phyloP scores from a whole-genome alignment of 2,329 filamentous ascomycete genomes.

The Talaromyces sp. region DNA sequence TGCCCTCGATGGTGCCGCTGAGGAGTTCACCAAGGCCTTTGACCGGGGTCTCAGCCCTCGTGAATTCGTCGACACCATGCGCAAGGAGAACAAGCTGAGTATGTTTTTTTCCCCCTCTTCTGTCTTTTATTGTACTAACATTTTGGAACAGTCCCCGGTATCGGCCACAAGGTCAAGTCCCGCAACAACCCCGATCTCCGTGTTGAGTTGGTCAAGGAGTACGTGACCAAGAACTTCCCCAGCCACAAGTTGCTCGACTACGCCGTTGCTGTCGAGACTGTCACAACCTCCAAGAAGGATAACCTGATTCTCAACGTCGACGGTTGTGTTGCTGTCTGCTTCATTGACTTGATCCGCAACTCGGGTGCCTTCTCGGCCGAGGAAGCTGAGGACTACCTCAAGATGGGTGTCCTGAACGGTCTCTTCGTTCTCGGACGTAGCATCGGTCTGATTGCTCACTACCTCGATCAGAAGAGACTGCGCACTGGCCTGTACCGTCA shows the following conservation, averaged over 20 bases:
- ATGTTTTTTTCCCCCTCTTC: constrained; percentile 29
- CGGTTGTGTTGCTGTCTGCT: constrained; percentile 96
- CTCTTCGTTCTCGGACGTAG: constrained; percentile 95
- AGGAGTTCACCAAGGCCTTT: constrained; percentile 97
- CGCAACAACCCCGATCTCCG: constrained; percentile 99
- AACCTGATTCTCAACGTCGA: constrained; percentile 99
- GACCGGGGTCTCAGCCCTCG: constrained; percentile 97
- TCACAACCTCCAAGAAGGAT: constrained; percentile 99
- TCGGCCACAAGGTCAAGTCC: constrained; percentile 98
- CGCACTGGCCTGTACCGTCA: constrained; percentile 97
- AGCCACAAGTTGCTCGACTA: constrained; percentile 98
- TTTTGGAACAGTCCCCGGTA: constrained; percentile 69
- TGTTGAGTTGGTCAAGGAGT: constrained; percentile 99
- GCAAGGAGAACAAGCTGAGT: constrained; percentile 99
- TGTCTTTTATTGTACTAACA: constrained; percentile 5
- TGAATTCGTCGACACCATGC: constrained; percentile 98
- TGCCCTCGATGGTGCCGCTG: constrained; percentile 93
- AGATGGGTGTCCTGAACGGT: constrained; percentile 99
- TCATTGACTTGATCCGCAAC: constrained; percentile 95
- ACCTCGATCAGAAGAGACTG: constrained; percentile 99
- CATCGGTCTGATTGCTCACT: constrained; percentile 99
- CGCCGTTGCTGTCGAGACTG: constrained; percentile 92
- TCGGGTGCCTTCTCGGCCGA: constrained; percentile 93
- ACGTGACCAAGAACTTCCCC: constrained; percentile 95
- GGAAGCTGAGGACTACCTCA: constrained; percentile 97